Conservation (phyloP, 805 yeast genomes). For the Diddensiella transvaalensis region DNA sequence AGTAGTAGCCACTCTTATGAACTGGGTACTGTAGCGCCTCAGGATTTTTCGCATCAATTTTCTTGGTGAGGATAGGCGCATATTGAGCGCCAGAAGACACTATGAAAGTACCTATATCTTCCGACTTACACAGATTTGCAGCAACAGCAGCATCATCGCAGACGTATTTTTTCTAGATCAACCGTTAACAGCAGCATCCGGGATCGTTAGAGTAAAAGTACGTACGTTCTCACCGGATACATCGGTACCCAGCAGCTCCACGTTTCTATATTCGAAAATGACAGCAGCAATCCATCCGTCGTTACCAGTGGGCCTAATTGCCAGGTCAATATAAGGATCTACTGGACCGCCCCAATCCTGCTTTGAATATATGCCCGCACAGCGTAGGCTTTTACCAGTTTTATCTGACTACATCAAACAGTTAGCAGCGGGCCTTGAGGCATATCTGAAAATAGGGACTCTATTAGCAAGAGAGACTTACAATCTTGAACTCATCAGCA, state of each 20-base stretch:
- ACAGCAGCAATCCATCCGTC: slow-evolving; percentile 57
- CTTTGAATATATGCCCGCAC: slow-evolving; percentile 87
- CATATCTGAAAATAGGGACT: not conserved
- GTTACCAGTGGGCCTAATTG: slow-evolving; percentile 27
- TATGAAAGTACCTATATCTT: slow-evolving; percentile 61
- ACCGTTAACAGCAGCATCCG: no score
- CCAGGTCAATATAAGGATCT: slow-evolving; percentile 56
- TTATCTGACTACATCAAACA: slow-evolving; percentile 36
- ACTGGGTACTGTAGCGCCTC: slow-evolving; percentile 62
- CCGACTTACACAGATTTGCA: slow-evolving; percentile 49
- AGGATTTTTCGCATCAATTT: slow-evolving; percentile 54
- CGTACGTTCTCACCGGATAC: slow-evolving; percentile 40
- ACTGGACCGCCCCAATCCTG: slow-evolving; percentile 79
- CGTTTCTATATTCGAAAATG: slow-evolving; percentile 80
- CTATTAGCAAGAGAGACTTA: slow-evolving; percentile 10
- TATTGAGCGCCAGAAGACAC: slow-evolving; percentile 44
- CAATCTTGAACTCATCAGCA: slow-evolving; percentile 23
- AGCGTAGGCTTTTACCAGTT: slow-evolving; percentile 56
- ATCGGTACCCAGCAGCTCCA: slow-evolving; percentile 58
- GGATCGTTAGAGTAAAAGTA: no score
- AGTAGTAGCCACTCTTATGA: slow-evolving; percentile 81
- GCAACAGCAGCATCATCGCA: slow-evolving; percentile 72
- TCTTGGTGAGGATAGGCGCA: slow-evolving; percentile 55
- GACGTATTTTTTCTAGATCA: slow-evolving; percentile 50
- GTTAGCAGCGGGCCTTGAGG: not conserved